Conservation (phyloP, 192 early-diverging fungal genomes). For the Backusella macrospora region DNA sequence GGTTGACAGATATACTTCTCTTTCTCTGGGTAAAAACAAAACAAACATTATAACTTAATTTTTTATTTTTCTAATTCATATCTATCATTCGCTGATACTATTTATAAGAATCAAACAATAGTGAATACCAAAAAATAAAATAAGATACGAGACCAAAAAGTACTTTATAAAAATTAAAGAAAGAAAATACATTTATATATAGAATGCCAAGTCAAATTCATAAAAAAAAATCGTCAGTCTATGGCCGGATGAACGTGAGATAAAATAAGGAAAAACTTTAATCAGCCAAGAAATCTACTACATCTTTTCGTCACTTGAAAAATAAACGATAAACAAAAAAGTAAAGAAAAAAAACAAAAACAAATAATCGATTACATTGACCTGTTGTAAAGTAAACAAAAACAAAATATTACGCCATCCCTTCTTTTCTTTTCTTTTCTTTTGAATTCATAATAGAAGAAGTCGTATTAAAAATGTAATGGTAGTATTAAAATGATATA, state of each 20-base stretch:
- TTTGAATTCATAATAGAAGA: too few species aligned
- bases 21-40: not conserved
- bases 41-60: too few species aligned
- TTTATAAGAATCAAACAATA: not conserved
- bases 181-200: too few species aligned
- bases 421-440: not conserved
- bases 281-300: slow-evolving; percentile 4
- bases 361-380: not conserved
- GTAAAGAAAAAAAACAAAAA: not conserved
- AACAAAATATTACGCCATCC: not conserved
- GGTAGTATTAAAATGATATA: not conserved
- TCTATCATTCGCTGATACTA: not conserved
- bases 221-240: too few species aligned
- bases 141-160: not conserved
- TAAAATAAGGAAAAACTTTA: not conserved
- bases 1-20: not conserved
- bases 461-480: not conserved
- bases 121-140: not conserved
- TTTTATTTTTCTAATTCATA: not conserved
- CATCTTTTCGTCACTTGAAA: not conserved
- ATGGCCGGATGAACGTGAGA: too few species aligned
- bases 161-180: too few species aligned
- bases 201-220: too few species aligned
- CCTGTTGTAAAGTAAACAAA: not conserved
- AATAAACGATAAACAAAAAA: not conserved